These are phyloP conservation scores for Thalassia testudinum DNA, from an alignment of 116 monocot species.

Conservation along the genomic window DNA sequence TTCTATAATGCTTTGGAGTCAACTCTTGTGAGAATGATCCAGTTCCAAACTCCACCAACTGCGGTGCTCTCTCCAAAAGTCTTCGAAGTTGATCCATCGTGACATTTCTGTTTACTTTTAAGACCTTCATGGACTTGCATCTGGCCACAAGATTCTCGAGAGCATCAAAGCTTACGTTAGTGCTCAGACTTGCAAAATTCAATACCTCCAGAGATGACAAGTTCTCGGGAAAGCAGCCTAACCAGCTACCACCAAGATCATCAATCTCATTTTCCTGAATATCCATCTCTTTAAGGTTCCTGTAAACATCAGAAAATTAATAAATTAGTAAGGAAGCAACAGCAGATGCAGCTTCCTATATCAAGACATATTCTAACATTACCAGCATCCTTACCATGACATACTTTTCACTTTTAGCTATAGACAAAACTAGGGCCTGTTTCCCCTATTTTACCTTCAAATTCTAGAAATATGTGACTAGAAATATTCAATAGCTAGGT, in stretches of 20 bases:
- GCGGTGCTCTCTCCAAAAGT: constrained; percentile 39
- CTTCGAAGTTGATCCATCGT: constrained; percentile 40
- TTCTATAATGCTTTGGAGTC: constrained; percentile 32
- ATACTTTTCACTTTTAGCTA: too few species aligned
- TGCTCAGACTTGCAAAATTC: constrained; percentile 58
- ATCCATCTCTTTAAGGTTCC: constrained; percentile 57
- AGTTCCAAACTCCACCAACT: constrained; percentile 72
- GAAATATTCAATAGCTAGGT: too few species aligned
- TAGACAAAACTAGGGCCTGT: too few species aligned
- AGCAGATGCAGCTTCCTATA: neutral
- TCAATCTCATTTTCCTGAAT: constrained; percentile 70
- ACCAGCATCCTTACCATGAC: too few species aligned
- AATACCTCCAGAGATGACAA: constrained; percentile 58
- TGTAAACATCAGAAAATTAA: constrained; percentile 8
- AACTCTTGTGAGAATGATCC: constrained; percentile 38
- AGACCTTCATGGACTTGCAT: constrained; percentile 41
- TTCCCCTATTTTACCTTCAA: too few species aligned
- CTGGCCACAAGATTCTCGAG: constrained; percentile 56
- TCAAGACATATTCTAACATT: neutral
- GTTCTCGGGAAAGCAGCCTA: constrained; percentile 51
- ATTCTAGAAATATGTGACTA: too few species aligned
- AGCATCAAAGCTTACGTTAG: constrained; percentile 34
- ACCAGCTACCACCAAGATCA: constrained; percentile 52
- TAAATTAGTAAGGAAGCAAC: neutral
- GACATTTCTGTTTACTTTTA: constrained; percentile 48